Evolutionary conservation across 495 filamentous ascomycete genomes (phyloP).

Genomic region (Delitschia confertaspora): DNA sequence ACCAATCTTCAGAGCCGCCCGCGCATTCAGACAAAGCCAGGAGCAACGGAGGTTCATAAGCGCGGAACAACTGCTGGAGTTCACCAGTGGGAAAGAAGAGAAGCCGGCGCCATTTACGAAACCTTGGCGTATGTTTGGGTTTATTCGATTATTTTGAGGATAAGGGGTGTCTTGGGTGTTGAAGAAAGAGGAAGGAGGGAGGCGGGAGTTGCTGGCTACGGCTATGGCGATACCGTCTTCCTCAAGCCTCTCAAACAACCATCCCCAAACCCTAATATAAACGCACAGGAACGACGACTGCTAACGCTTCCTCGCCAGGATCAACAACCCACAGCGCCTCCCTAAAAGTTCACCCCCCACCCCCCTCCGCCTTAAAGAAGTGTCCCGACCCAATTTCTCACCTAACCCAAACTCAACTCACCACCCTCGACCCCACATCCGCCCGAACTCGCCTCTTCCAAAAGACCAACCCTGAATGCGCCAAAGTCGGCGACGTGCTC

Average conservation of each 20-base stretch:
- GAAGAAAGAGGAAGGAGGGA: no score
- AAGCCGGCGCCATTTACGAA: not conserved
- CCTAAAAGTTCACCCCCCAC: constrained; percentile 10
- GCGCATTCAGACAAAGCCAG: constrained; percentile 15
- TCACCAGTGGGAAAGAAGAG: not conserved
- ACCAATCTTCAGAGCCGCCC: constrained; percentile 23
- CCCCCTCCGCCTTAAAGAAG: constrained; percentile 25
- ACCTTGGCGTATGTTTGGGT: no score
- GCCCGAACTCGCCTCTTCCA: constrained; percentile 74
- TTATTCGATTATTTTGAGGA: no score
- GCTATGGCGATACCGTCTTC: no score
- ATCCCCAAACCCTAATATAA: not conserved
- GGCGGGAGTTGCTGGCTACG: no score
- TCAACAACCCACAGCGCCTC: no score
- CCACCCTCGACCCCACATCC: constrained; percentile 70
- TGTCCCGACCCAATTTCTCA: constrained; percentile 50
- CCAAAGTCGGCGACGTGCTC: constrained; percentile 78
- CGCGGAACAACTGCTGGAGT: not conserved
- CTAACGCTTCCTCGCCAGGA: not conserved
- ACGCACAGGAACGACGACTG: constrained; percentile 2
- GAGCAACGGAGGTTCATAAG: constrained; percentile 10
- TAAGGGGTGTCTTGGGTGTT: no score
- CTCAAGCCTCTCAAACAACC: no score
- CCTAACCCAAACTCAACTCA: constrained; percentile 57
- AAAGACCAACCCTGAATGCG: constrained; percentile 61